phyloP scores from a whole-genome alignment of 2,329 filamentous ascomycete species.

The Talaromyces albobiverticillius region DNA sequence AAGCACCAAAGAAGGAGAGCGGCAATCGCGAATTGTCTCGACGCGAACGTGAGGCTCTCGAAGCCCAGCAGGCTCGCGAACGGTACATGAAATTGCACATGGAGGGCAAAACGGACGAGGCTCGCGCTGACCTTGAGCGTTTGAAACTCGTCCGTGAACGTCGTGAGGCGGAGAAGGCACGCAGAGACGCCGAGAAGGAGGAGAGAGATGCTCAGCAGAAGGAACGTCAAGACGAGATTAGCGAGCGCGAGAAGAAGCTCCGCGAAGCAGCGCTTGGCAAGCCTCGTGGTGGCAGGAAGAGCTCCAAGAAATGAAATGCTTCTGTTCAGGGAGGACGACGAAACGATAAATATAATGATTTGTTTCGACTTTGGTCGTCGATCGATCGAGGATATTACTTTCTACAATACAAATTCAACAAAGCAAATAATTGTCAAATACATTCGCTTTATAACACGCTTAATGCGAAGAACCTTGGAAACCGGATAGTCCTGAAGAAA shows the following conservation, averaged over 20 bases:
- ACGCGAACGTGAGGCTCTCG: conserved; percentile 72
- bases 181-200: conserved; percentile 73
- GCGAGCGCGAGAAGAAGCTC: conserved; percentile 39
- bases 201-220: conserved; percentile 42
- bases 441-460: background rate
- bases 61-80: conserved; percentile 86
- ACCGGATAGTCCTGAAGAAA: background rate
- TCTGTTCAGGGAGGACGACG: background rate
- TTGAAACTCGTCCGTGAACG: conserved; percentile 79
- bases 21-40: conserved; percentile 58
- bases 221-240: conserved; percentile 32
- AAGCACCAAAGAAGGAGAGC: conserved; percentile 30
- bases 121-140: conserved; percentile 81
- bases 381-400: background rate
- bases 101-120: conserved; percentile 95
- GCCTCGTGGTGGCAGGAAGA: conserved; percentile 25
- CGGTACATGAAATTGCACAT: conserved; percentile 88
- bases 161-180: conserved; percentile 75
- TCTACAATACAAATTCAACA: background rate
- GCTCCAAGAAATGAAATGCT: conserved; percentile 26
- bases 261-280: conserved; percentile 38
- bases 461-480: background rate
- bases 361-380: background rate
- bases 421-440: background rate
- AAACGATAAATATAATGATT: conserved; percentile 6